phyloP scores from a whole-genome alignment of 176 grass and related monocot genomes.

The Tillandsia leiboldiana region DNA sequence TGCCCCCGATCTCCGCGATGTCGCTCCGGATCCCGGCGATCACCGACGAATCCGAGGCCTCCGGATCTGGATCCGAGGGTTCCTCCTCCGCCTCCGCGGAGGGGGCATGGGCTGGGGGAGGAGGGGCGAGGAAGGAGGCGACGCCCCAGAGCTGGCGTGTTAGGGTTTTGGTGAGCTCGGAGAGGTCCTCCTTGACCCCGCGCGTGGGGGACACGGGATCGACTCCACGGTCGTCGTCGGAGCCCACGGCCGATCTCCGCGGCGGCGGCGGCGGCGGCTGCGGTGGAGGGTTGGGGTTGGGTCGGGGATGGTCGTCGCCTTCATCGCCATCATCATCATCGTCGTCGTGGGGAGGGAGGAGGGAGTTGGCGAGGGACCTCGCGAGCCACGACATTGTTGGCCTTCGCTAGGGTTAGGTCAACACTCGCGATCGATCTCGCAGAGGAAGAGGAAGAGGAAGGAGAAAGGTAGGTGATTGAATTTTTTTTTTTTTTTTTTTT shows the following conservation, averaged over 20 bases:
- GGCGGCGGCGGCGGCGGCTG: constrained; percentile 11
- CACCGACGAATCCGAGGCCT: constrained; percentile 25
- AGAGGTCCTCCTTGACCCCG: constrained; percentile 86
- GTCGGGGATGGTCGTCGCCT: not conserved
- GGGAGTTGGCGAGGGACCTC: constrained; percentile 61
- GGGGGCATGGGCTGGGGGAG: constrained; percentile 33
- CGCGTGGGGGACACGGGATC: constrained; percentile 15
- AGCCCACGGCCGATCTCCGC: constrained; percentile 17
- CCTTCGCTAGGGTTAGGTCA: constrained; percentile 17
- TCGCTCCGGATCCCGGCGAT: constrained; percentile 49
- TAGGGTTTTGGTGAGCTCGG: constrained; percentile 67
- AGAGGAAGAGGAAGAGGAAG: not conserved
- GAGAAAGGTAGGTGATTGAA: not conserved
- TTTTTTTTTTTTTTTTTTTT: not conserved
- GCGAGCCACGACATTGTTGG: constrained; percentile 81
- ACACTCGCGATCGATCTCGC: not conserved
- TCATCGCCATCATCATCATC: constrained; percentile 37
- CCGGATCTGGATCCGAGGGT: constrained; percentile 4
- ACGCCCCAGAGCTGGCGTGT: constrained; percentile 75
- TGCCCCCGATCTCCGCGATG: constrained; percentile 48
- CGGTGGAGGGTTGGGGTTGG: constrained; percentile 12
- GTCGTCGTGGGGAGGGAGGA: constrained; percentile 39
- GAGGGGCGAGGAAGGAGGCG: constrained; percentile 75
- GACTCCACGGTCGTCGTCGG: too few species aligned
- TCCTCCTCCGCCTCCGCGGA: constrained; percentile 11